Base-by-base conservation (phyloP, 805 yeast species). In the Kodamaea kaohsiungensis region DNA sequence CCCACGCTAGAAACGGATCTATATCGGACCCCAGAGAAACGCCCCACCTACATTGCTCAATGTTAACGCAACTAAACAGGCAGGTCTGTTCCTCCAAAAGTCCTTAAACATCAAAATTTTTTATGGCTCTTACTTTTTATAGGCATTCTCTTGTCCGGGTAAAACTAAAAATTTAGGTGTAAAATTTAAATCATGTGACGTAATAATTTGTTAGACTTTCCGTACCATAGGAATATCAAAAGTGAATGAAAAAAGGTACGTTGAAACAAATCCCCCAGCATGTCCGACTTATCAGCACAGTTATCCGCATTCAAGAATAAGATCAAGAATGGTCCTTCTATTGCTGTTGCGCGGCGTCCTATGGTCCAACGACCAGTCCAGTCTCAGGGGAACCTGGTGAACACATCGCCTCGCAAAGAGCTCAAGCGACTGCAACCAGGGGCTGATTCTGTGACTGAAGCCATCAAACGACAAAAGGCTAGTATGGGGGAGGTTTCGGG, bases 271-370 rank as follows among this genome's bases (percentile, higher is more conserved):
- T 25, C 13, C 18, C 17, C 35, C 35, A 33, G 22, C 39, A 62
- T 63, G 73, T 67, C 61, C 6, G 79, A 75, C 58, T 67, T 76
- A 54, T 73, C 78, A 33, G 72, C 78, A 42, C 79, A 76, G 59
- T 61, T 76, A 46, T 74, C 79, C 25, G 81, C 81, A 16, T 76
- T 76, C 64, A 76, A 76, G 59, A 75, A 70, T 63, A 69, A 74
- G 56, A 74, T 76, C 64, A 69, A 73, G 58, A 74, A 72, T 58
- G 80, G 80, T 19, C 79, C 80, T 17, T 68, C 78, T 43, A 77
- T 75, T 5, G 58, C 72, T 1, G 71, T 65, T 45, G 69, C 75
- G 25, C 56, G 71, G 25, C 65, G 69, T 46, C 65, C 68, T 6
- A 62, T 63, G 40, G 48, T 46, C 7, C 51, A 40, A 43, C 43